Conservation (phyloP, 768 basidiomycete species). For the Ramaria sp. region DNA sequence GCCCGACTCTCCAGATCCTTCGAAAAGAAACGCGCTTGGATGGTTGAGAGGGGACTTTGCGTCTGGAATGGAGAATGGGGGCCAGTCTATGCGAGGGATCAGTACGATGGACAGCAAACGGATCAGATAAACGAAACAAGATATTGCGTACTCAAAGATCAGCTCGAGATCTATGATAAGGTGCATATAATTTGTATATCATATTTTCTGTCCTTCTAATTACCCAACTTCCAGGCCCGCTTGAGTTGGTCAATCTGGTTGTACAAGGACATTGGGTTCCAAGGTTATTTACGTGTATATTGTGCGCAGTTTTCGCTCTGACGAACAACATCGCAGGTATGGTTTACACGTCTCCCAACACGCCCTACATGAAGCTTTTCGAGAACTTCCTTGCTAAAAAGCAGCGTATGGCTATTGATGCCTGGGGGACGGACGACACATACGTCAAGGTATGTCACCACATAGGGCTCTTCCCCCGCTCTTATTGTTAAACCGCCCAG, state of each 20-base stretch:
- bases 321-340: slow-evolving; percentile 18
- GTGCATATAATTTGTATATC: slow-evolving; percentile 20
- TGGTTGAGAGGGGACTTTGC: slow-evolving; percentile 53
- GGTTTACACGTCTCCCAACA: slow-evolving; percentile 27
- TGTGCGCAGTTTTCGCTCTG: not conserved
- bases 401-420: slow-evolving; percentile 28
- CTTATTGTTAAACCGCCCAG: not conserved
- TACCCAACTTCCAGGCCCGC: slow-evolving; percentile 33
- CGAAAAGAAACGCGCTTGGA: slow-evolving; percentile 68
- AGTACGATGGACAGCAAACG: slow-evolving; percentile 45
- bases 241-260: slow-evolving; percentile 81
- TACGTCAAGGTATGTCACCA: slow-evolving; percentile 14
- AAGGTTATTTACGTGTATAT: slow-evolving; percentile 59
- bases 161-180: slow-evolving; percentile 63
- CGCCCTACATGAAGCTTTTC: slow-evolving; percentile 30
- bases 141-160: slow-evolving; percentile 60
- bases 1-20: slow-evolving; percentile 45
- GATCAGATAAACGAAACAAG: slow-evolving; percentile 57
- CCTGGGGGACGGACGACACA: slow-evolving; percentile 27
- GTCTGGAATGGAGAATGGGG: slow-evolving; percentile 84
- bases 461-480: slow-evolving; percentile 13
- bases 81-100: slow-evolving; percentile 62
- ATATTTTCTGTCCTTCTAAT: not conserved
- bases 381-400: slow-evolving; percentile 28
- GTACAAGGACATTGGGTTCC: slow-evolving; percentile 79